Conservation (phyloP, 345 rosid species). For the Citrus hindsii region DNA sequence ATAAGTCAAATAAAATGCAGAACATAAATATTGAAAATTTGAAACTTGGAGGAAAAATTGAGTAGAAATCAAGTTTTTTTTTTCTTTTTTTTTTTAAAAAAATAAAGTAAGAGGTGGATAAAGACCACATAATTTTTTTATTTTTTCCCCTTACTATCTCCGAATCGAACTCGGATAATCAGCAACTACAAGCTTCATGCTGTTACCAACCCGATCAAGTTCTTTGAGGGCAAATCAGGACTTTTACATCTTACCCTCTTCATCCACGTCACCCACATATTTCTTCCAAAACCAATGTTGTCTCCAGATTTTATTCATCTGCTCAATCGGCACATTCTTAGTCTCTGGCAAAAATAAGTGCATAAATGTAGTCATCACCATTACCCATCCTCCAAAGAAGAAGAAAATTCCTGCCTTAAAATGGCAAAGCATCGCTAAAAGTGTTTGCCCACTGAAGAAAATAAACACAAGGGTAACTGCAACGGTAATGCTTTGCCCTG, state of each 20-base stretch:
- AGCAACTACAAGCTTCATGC: too few relatives aligned
- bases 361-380: slow-evolving; percentile 39
- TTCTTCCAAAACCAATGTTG: slow-evolving; percentile 4
- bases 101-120: too few relatives aligned
- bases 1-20: too few relatives aligned
- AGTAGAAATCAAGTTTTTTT: too few relatives aligned
- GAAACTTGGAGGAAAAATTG: background rate
- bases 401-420: slow-evolving; percentile 50
- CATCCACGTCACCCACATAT: too few relatives aligned
- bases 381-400: slow-evolving; percentile 42
- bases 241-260: too few relatives aligned
- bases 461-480: too few relatives aligned
- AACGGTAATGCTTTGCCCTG: slow-evolving; percentile 32
- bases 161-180: too few relatives aligned
- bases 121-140: too few relatives aligned
- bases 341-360: slow-evolving; percentile 35
- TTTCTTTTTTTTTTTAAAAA: too few relatives aligned
- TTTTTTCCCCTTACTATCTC: fast-evolving
- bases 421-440: slow-evolving; percentile 52
- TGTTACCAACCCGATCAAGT: too few relatives aligned
- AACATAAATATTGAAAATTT: too few relatives aligned
- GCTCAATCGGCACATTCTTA: background rate
- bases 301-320: background rate
- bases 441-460: slow-evolving; percentile 44
- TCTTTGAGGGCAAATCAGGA: fast-evolving